Percentiles rank a stretch among this genome's conserved stretches.
phyloP scores from a whole-genome alignment of 106 monocot species.

The Vanilla planifolia region DNA sequence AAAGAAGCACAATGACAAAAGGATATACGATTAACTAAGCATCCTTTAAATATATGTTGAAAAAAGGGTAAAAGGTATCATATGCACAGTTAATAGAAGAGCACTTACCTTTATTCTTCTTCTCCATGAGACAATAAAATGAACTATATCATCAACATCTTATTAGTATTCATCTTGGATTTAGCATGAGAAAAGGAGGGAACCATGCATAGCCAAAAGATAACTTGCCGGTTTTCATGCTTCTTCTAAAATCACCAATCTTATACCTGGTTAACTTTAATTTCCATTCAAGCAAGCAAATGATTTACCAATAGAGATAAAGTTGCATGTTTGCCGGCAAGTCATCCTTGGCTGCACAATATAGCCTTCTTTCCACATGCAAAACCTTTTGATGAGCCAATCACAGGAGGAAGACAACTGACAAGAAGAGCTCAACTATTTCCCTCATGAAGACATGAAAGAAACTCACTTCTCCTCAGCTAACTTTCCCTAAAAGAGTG shows the following conservation, averaged over 20 bases:
- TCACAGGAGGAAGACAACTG: background rate
- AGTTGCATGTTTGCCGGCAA: slow-evolving; percentile 37
- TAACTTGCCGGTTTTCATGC: slow-evolving; percentile 26
- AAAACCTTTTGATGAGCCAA: slow-evolving; percentile 15
- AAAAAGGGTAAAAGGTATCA: too few relatives aligned
- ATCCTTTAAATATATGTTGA: too few relatives aligned
- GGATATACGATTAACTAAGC: too few relatives aligned
- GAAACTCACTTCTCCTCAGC: slow-evolving; percentile 23
- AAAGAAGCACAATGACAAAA: too few relatives aligned
- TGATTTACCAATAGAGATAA: too few relatives aligned
- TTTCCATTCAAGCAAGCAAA: background rate
- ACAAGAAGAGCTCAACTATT: slow-evolving; percentile 14
- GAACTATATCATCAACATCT: background rate
- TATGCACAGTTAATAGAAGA: too few relatives aligned
- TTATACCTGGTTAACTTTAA: too few relatives aligned
- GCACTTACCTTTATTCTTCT: too few relatives aligned
- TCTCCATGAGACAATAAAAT: too few relatives aligned
- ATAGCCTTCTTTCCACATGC: slow-evolving; percentile 40
- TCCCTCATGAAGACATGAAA: slow-evolving; percentile 13
- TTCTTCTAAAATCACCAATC: too few relatives aligned
- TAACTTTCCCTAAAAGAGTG: background rate
- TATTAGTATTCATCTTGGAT: slow-evolving; percentile 11
- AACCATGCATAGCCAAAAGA: slow-evolving; percentile 38
- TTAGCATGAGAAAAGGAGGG: slow-evolving; percentile 46
- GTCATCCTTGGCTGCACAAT: slow-evolving; percentile 52